Base-by-base conservation (phyloP, 805 yeast species). In the Candida ulmi region DNA sequence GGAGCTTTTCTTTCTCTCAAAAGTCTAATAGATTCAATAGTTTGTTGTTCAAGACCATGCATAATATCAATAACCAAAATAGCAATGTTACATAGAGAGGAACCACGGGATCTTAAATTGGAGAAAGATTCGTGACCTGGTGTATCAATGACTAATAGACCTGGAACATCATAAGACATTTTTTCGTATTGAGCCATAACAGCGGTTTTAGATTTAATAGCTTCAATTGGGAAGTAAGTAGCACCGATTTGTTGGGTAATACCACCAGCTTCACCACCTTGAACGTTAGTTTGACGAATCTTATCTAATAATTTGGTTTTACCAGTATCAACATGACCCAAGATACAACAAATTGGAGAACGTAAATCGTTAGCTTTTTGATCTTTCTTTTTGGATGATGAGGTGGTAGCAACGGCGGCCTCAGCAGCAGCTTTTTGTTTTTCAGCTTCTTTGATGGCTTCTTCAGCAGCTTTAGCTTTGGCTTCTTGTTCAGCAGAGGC, bases 231-330 rank as follows among this genome's bases (percentile, higher is more conserved):
- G 87, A 93, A 93, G 64, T 93, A 93, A 17, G 99, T 93, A 41
- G 99, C 99, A 78, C 99, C 99, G 61, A 93, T 93, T 69, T 93
- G 99, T 76, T 93, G 99, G 49, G 99, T 93, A 63, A 93, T 93
- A 72, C 99, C 99, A 72, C 99, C 99, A 40, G 99, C 99, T 71
- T 93, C 99, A 60, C 99, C 99, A 63, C 97, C 99, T 72, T 93
- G 99, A 45, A 93, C 99, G 60, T 93, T 93, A 31, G 98, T 93
- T 71, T 91, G 97, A 71, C 99, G 91, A 53, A 93, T 82, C 67
- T 93, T 93, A 62, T 93, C 99, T 62, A 93, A 74, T 50, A 93
- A 76, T 63, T 93, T 93, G 51, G 99, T 93, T 68, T 93, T 93
- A 81, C 99, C 99, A 42, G 99, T 93, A 75, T 93, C 99, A 66